Base-by-base conservation (phyloP, 1,139 yeast species). In the Scheffersomyces stambukii region DNA sequence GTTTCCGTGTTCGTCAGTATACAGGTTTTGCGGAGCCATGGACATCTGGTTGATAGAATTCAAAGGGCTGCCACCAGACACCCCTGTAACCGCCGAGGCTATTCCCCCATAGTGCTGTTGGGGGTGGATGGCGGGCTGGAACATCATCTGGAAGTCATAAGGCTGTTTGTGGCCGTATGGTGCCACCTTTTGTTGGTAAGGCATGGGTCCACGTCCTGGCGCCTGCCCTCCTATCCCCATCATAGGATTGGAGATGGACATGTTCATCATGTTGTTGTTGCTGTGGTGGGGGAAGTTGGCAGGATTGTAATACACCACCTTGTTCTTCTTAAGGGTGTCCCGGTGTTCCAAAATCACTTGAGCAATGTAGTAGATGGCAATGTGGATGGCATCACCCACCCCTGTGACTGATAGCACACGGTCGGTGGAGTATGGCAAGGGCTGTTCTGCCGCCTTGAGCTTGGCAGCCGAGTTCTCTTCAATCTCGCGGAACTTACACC, bases 311-410 rank as follows among this genome's bases (percentile, higher is more conserved):
- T 65, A 79, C 2, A 80, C 57, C 38, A 77, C 57, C 49, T 77
- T 64, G 45, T 62, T 59, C 42, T 67, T 64, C 36, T 69, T 73
- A 35, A 74, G 60, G 18, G 63, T 57, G 31, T 72, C 77, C 38
- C 71, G 70, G 48, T 76, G 80, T 40, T 77, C 82, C 35, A 75
- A 52, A 32, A 81, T 64, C 6, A 82, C 80, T 49, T 77, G 80
- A 2, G 83, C 76, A 33, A 85, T 70, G 48, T 81, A 81, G 51
- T 79, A 83, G 1, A 81, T 66, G 6, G 96, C 96, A 42, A 84
- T 82, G 48, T 84, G 94, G 29, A 88, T 75, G 3, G 95, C 89
- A 56, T 83, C 94, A 4, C 89, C 88, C 8, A 82, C 93, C 4
- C 96, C 96, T 9, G 71, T 64, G 12, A 88, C 71, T 17, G 78